A percentile compares a stretch with the other conserved stretches of the same genome.
phyloP scores from a whole-genome alignment of 495 filamentous ascomycete genomes.

The Neurospora pannonica region DNA sequence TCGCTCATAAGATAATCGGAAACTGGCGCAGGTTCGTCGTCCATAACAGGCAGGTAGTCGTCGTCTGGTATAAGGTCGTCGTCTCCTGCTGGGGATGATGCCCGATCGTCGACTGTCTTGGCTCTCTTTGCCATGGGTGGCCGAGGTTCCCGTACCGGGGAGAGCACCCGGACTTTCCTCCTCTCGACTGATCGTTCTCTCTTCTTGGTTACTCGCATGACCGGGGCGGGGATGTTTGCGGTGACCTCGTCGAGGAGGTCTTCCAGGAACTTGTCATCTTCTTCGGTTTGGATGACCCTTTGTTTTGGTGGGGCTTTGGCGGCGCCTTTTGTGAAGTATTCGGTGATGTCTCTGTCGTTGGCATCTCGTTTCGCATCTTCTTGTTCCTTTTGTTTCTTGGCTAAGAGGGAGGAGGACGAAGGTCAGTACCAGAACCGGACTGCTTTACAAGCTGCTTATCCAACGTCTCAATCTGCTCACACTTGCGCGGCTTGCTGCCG shows the following conservation, averaged over 20 bases:
- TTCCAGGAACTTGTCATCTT: slow-evolving; percentile 77
- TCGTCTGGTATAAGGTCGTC: slow-evolving; percentile 45
- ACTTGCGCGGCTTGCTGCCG: slow-evolving; percentile 45
- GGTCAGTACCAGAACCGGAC: not conserved
- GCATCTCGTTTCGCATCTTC: slow-evolving; percentile 78
- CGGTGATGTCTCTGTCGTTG: slow-evolving; percentile 82
- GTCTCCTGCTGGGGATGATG: slow-evolving; percentile 33
- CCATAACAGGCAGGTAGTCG: slow-evolving; percentile 36
- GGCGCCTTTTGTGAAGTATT: slow-evolving; percentile 79
- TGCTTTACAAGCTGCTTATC: not conserved
- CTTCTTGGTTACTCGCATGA: slow-evolving; percentile 43
- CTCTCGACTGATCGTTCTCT: slow-evolving; percentile 62
- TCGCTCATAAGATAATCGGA: slow-evolving; percentile 67
- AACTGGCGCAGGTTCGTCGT: slow-evolving; percentile 42
- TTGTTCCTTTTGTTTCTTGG: slow-evolving; percentile 84
- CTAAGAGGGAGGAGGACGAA: slow-evolving; percentile 22
- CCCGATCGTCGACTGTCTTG: slow-evolving; percentile 37
- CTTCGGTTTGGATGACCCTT: slow-evolving; percentile 67
- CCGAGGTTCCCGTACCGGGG: slow-evolving; percentile 49
- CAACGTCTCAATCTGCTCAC: slow-evolving; percentile 23
- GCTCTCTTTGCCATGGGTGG: slow-evolving; percentile 38
- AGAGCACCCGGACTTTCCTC: slow-evolving; percentile 69
- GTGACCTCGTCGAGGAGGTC: slow-evolving; percentile 85
- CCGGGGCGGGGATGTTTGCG: slow-evolving; percentile 57
- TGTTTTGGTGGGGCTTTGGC: slow-evolving; percentile 59